A percentile compares a stretch with the other conserved stretches of the same genome.
Conservation (phyloP, 1,284 basidiomycete species). For the Moesziomyces sp. region DNA sequence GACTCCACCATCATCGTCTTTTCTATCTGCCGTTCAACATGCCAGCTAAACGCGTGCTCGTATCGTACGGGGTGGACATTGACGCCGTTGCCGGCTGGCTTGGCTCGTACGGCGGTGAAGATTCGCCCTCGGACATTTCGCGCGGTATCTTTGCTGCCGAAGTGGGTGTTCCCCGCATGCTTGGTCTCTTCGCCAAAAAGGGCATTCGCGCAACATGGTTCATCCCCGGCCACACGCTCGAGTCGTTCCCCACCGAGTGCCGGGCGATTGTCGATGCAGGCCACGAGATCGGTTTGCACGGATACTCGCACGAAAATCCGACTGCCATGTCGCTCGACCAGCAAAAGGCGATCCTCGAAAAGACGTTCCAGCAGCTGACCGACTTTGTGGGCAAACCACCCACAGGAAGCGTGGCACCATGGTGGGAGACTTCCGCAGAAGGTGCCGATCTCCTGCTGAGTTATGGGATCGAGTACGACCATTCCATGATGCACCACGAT, state of each 20-base stretch:
- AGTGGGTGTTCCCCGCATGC: constrained; percentile 71
- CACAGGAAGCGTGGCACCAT: constrained; percentile 77
- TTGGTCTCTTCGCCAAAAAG: constrained; percentile 73
- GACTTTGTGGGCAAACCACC: constrained; percentile 77
- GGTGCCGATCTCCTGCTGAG: constrained; percentile 77
- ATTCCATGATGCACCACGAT: constrained; percentile 68
- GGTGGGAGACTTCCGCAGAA: constrained; percentile 82
- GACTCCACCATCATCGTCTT: not conserved
- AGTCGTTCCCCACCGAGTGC: constrained; percentile 77
- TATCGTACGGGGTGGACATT: constrained; percentile 34
- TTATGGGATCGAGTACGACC: constrained; percentile 80
- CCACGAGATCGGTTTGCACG: constrained; percentile 72
- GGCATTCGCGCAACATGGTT: constrained; percentile 76
- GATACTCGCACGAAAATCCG: constrained; percentile 67
- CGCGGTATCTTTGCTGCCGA: constrained; percentile 79
- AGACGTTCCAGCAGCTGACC: constrained; percentile 77
- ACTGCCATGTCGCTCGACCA: constrained; percentile 75
- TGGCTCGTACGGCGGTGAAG: constrained; percentile 77
- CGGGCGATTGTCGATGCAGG: constrained; percentile 76
- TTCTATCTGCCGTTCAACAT: not conserved
- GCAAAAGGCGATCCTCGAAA: constrained; percentile 78
- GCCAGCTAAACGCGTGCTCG: constrained; percentile 25
- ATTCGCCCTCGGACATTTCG: constrained; percentile 76
- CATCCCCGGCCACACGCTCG: constrained; percentile 75
- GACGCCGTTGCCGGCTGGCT: constrained; percentile 69